Percentiles rank a stretch among this genome's conserved stretches.
These are phyloP conservation scores for Grosmannia serpens DNA, from an alignment of 2,329 filamentous ascomycete species.

Conservation along the genomic window DNA sequence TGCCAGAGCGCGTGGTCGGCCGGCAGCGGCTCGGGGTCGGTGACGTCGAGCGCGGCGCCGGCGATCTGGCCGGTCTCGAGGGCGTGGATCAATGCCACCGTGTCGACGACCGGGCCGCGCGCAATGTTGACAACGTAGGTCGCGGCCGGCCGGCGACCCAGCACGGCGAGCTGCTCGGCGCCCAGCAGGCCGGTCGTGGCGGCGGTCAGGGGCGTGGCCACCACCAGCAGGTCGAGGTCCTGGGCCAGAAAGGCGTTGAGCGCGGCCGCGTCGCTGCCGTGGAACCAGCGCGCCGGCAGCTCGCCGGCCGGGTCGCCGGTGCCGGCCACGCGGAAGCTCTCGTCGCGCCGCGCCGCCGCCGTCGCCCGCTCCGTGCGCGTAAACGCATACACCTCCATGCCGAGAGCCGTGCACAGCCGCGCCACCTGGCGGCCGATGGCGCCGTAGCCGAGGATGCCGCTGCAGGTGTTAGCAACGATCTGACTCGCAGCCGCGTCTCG, in stretches of 20 bases:
- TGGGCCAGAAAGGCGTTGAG: constrained; percentile 29
- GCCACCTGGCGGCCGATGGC: constrained; percentile 33
- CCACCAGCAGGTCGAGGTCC: constrained; percentile 30
- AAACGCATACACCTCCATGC: constrained; percentile 58
- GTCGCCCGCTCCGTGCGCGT: constrained; percentile 43
- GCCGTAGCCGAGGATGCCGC: constrained; percentile 31
- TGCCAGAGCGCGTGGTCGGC: constrained; percentile 48
- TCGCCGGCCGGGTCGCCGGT: constrained; percentile 35
- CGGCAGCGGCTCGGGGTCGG: constrained; percentile 55
- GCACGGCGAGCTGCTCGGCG: constrained; percentile 18
- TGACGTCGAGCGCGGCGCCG: constrained; percentile 56
- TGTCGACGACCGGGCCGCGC: constrained; percentile 26
- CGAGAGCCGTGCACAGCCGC: constrained; percentile 42
- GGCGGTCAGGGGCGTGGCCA: constrained; percentile 28
- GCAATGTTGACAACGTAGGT: constrained; percentile 52
- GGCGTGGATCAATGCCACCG: constrained; percentile 37
- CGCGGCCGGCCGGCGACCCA: constrained; percentile 5
- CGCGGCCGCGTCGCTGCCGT: constrained; percentile 20
- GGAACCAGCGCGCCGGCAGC: constrained; percentile 30
- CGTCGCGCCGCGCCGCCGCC: constrained; percentile 45
- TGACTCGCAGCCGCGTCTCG: not conserved
- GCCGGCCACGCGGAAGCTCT: constrained; percentile 51
- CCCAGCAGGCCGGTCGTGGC: constrained; percentile 30
- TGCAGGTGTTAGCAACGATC: constrained; percentile 2
- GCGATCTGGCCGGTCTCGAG: constrained; percentile 22